Base-by-base conservation (phyloP, 805 yeast species). In the Candida saitoana region DNA sequence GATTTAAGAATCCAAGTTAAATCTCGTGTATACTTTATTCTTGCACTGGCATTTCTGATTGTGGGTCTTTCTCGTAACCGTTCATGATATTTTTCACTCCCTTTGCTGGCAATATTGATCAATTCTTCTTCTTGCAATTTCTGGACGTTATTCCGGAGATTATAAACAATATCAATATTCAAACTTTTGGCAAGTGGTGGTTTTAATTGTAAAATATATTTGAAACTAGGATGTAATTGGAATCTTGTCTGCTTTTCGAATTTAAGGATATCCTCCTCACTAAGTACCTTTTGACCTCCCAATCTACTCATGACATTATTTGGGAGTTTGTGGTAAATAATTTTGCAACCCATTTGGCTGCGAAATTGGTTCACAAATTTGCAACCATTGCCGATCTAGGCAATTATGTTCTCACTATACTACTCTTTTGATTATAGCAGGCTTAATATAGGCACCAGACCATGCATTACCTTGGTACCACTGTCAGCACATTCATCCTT, bases 21-120 rank as follows among this genome's bases (percentile, higher is more conserved):
- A 18, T 45, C 44, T 30, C 55, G 40, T 12, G 44, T 20, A 34
- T 44, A 48, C 20, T 46, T 51, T 2, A 38, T 36, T 38, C 55
- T 42, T 36, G 41, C 11, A 5, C 19, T 14, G 12, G 11, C 6
- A 11, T 22, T 22, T 22, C 11, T 22, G 27, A 22, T 22, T 6
- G 9, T 7, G 27, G 27, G 27, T 7, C 27, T 6, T 22, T 22
- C 9, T 22, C 27, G 27, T 22, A 22, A 22, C 27, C 27, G 6
- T 22, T 22, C 27, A 22, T 22, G 11, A 22, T 22, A 22, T 22
- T 22, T 22, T 11, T 22, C 27, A 7, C 6, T 11, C 27, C 27
- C 27, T 7, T 22, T 6, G 27, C 11, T 22, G 27, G 27, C 27
- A 6, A 22, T 6, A 11, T 22, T 22, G 11, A 11, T 22, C 27